A percentile compares a stretch with the other conserved stretches of the same genome.
phyloP scores from a whole-genome alignment of 441 rosid genomes.

The Corymbia calophylla region DNA sequence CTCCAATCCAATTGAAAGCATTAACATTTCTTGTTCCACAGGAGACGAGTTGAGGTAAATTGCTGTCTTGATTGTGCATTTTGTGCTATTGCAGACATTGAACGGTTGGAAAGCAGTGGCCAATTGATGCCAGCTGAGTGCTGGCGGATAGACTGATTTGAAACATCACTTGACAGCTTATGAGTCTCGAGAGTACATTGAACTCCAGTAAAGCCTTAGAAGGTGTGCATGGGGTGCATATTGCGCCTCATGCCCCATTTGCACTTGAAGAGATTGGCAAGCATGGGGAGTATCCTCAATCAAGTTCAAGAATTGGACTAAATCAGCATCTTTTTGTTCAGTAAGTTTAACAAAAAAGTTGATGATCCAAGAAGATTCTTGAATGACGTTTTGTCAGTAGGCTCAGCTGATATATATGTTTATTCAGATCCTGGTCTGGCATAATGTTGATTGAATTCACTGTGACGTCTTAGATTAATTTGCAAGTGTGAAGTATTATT shows the following conservation, averaged over 20 bases:
- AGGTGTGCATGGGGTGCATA: conserved; percentile 69
- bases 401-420: neutral
- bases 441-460: neutral
- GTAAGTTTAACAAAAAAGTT: conserved; percentile 27
- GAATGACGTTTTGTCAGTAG: neutral
- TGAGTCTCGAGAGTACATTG: conserved; percentile 40
- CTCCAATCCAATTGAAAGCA: neutral
- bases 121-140: conserved; percentile 41
- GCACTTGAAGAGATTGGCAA: conserved; percentile 35
- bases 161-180: conserved; percentile 14
- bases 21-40: neutral
- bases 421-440: neutral
- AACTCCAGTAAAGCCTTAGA: conserved; percentile 54
- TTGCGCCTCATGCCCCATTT: conserved; percentile 68
- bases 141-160: conserved; percentile 26
- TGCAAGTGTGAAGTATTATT: neutral
- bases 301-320: conserved; percentile 28
- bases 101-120: neutral
- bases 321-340: conserved; percentile 52
- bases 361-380: neutral
- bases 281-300: conserved; percentile 28
- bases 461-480: neutral
- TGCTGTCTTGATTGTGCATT: neutral
- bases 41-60: neutral
- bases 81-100: neutral